Evolutionary conservation across 805 yeast genomes (phyloP).

Genomic region (Teunomyces pallodes): DNA sequence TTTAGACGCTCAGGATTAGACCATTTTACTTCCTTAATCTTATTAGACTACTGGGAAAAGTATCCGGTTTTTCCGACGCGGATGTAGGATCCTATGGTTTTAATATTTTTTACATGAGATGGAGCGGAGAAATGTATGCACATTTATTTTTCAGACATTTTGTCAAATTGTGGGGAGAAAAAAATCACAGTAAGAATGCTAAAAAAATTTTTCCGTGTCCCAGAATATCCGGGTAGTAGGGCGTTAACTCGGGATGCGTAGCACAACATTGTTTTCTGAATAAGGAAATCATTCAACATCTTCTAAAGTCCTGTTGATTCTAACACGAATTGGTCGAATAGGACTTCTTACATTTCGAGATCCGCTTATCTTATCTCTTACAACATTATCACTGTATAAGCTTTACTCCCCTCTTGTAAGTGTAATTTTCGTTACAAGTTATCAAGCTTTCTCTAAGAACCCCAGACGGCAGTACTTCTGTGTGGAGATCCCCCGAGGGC

Average conservation of each 20-base stretch:
- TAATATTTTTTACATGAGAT: background rate
- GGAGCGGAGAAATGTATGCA: background rate
- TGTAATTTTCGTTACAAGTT: background rate
- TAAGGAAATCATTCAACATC: background rate
- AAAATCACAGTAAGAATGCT: background rate
- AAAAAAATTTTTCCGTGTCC: background rate
- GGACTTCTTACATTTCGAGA: background rate
- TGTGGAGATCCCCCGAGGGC: background rate
- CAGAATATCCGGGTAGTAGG: background rate
- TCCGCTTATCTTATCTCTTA: too few species aligned
- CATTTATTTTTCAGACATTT: background rate
- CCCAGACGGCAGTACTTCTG: constrained; percentile 3
- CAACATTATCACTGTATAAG: too few species aligned
- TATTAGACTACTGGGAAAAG: background rate
- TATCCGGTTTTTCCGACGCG: background rate
- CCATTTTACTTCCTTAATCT: background rate
- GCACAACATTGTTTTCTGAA: background rate
- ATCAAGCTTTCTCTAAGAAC: background rate
- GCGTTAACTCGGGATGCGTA: background rate
- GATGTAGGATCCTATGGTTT: background rate
- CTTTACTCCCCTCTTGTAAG: too few species aligned
- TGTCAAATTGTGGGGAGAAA: background rate
- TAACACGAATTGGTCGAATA: background rate
- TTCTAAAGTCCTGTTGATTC: background rate
- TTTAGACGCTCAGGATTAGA: background rate